Evolutionary conservation across 768 basidiomycete genomes (phyloP).

Genomic region (Lyophyllum semitale): DNA sequence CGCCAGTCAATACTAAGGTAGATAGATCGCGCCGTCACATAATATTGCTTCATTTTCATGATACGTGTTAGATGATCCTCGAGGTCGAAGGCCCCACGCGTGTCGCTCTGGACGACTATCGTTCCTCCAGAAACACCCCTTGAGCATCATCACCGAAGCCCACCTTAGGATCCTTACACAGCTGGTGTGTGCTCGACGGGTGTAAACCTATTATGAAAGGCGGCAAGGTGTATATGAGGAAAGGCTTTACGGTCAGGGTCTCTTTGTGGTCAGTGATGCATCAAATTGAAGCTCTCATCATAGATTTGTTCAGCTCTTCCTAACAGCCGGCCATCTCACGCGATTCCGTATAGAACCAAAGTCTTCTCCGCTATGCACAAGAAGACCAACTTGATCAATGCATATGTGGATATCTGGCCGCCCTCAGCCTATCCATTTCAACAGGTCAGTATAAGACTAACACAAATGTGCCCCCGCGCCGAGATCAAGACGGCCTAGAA

Average conservation of each 20-base stretch:
- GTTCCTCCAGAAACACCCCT: conserved; percentile 53
- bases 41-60: conserved; percentile 13
- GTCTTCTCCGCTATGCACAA: conserved; percentile 53
- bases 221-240: conserved; percentile 73
- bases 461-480: conserved; percentile 55
- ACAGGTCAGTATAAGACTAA: conserved; percentile 64
- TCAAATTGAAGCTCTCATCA: conserved; percentile 3
- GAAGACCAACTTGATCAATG: conserved; percentile 66
- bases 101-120: conserved; percentile 38
- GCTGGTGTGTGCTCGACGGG: conserved; percentile 83
- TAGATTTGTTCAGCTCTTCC: conserved; percentile 72
- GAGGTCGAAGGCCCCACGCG: conserved; percentile 33
- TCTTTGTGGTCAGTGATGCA: background rate
- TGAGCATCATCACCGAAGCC: conserved; percentile 56
- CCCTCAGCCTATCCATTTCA: conserved; percentile 63
- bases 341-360: conserved; percentile 66
- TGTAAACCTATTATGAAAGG: conserved; percentile 76
- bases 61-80: conserved; percentile 3
- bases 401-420: conserved; percentile 85
- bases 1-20: conserved; percentile 16
- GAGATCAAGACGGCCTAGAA: conserved; percentile 90
- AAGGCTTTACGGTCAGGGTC: conserved; percentile 66
- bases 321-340: conserved; percentile 75
- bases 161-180: conserved; percentile 68
- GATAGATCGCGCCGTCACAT: conserved; percentile 19